Conservation (phyloP, 2,329 filamentous ascomycete genomes). For the Exophiala calicioides region DNA sequence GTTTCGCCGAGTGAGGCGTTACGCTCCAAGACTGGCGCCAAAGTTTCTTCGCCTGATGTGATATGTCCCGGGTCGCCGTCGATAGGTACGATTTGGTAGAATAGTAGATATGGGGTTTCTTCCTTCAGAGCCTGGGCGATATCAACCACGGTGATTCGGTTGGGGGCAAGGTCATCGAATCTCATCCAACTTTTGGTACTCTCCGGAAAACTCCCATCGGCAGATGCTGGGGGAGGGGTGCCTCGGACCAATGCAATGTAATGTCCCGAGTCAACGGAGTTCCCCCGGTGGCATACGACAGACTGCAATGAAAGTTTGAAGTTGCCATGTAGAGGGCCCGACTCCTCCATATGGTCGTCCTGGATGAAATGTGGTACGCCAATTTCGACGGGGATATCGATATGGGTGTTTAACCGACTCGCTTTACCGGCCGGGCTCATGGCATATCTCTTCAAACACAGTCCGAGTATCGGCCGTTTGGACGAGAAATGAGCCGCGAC, state of each 20-base stretch:
- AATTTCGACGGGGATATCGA: conserved; percentile 89
- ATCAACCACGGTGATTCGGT: conserved; percentile 73
- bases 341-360: conserved; percentile 69
- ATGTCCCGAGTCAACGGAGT: conserved; percentile 83
- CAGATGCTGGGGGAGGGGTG: conserved; percentile 49
- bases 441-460: conserved; percentile 88
- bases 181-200: conserved; percentile 79
- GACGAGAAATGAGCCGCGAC: conserved; percentile 86
- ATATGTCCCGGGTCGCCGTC: conserved; percentile 60
- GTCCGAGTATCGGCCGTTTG: conserved; percentile 80
- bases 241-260: conserved; percentile 85
- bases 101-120: conserved; percentile 93
- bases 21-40: conserved; percentile 31
- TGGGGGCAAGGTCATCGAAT: conserved; percentile 81
- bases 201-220: conserved; percentile 47
- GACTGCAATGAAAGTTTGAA: conserved; percentile 93
- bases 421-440: conserved; percentile 70
- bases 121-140: conserved; percentile 74
- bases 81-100: conserved; percentile 91
- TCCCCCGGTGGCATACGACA: conserved; percentile 86
- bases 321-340: conserved; percentile 73
- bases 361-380: conserved; percentile 85
- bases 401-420: conserved; percentile 72
- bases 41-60: conserved; percentile 38
- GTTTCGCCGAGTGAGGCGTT: conserved; percentile 20